Percentiles rank a stretch among this genome's conserved stretches.
Conservation (phyloP, 139 green algal genomes). For the Monoraphidium neglectum region DNA sequence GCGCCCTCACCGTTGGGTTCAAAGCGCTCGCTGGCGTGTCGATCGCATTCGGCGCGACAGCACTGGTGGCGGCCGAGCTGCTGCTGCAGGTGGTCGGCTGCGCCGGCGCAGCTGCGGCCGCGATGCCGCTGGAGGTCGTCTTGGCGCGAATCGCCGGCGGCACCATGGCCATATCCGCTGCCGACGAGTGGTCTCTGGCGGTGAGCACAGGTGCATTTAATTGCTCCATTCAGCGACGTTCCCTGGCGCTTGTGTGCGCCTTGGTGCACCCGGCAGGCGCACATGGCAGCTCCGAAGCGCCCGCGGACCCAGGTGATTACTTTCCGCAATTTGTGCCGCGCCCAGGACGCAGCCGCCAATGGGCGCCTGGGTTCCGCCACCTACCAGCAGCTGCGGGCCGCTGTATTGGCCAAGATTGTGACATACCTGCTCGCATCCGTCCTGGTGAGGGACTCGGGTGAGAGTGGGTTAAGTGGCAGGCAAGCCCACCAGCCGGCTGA, state of each 20-base stretch:
- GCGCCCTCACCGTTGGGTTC: constrained; percentile 1
- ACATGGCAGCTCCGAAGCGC: not conserved
- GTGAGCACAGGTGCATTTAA: not conserved
- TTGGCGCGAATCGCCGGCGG: constrained; percentile 34
- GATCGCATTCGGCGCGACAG: constrained; percentile 3
- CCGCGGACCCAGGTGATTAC: too few species aligned
- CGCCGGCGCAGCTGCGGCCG: constrained; percentile 6
- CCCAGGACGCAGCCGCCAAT: constrained; percentile 47
- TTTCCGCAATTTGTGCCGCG: too few species aligned
- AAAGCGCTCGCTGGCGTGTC: constrained; percentile 1
- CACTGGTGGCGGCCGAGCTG: constrained; percentile 7
- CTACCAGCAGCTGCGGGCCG: constrained; percentile 61
- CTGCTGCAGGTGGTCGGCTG: constrained; percentile 13
- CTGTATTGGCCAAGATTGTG: constrained; percentile 31
- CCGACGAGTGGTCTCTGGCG: constrained; percentile 38
- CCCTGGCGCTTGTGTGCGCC: too few species aligned
- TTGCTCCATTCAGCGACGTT: too few species aligned
- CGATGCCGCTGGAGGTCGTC: constrained; percentile 25
- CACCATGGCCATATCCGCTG: constrained; percentile 34
- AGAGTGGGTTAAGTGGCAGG: too few species aligned
- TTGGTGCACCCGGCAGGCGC: too few species aligned
- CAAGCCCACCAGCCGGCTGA: too few species aligned
- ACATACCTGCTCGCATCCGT: constrained; percentile 32
- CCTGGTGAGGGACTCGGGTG: constrained; percentile 15
- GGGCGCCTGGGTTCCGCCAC: constrained; percentile 50